phyloP scores from a whole-genome alignment of 2,329 filamentous ascomycete species.

The Teratosphaeria destructans region DNA sequence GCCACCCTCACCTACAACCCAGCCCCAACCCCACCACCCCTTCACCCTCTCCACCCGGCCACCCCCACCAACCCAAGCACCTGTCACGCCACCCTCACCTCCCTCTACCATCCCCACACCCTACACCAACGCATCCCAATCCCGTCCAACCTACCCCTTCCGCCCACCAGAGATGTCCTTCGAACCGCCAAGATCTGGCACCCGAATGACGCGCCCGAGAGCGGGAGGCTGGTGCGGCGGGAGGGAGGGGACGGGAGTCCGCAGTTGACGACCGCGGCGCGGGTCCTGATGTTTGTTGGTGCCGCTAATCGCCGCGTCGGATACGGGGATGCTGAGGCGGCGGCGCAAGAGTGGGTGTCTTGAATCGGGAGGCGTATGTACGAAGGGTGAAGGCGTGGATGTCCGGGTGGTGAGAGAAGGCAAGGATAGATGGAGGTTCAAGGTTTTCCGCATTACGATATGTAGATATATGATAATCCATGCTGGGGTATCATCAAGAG shows the following conservation, averaged over 20 bases:
- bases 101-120: neutral
- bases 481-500: neutral
- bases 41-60: neutral
- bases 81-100: neutral
- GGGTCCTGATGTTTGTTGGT: neutral
- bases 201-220: neutral
- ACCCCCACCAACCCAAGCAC: neutral
- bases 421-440: neutral
- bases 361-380: neutral
- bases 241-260: neutral
- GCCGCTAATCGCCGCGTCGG: neutral
- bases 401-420: neutral
- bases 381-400: neutral
- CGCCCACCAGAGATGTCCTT: too few species aligned
- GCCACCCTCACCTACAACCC: neutral
- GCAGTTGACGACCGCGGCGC: neutral
- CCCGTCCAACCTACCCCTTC: neutral
- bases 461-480: neutral
- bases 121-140: neutral
- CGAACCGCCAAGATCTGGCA: too few species aligned
- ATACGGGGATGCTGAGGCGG: neutral
- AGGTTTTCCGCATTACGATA: neutral
- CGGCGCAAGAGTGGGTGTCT: neutral
- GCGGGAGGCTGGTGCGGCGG: neutral
- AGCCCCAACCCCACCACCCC: neutral